phyloP scores from a whole-genome alignment of 345 rosid genomes.

The Sonneratia alba region DNA sequence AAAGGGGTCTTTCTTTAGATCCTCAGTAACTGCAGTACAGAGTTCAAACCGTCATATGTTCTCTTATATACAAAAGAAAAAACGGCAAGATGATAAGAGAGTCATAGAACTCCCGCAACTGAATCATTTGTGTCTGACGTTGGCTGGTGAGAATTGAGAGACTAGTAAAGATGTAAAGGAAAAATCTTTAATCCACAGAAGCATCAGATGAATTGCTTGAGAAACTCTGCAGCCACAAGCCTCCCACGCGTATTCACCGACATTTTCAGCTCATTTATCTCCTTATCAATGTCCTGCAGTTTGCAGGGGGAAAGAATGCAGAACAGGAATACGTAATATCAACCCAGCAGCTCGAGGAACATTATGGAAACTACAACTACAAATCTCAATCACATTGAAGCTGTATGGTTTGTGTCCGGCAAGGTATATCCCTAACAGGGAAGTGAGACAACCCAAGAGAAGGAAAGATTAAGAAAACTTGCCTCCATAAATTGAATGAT shows the following conservation, averaged over 20 bases:
- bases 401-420: background rate
- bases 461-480: constrained; percentile 23
- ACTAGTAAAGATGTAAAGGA: background rate
- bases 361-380: background rate
- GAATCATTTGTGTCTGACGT: background rate
- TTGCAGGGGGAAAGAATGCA: background rate
- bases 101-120: background rate
- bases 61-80: no score
- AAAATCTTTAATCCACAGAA: background rate
- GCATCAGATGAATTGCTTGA: constrained; percentile 60
- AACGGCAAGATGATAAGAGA: no score
- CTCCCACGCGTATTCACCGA: constrained; percentile 89
- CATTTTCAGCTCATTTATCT: constrained; percentile 80
- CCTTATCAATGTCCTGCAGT: constrained; percentile 91
- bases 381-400: background rate
- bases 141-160: background rate
- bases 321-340: background rate
- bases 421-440: background rate
- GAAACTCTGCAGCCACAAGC: constrained; percentile 83
- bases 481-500: constrained; percentile 98
- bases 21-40: no score
- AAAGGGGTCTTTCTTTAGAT: no score
- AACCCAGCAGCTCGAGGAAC: background rate
- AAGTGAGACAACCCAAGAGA: background rate
- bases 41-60: no score